A percentile compares a stretch with the other conserved stretches of the same genome.
phyloP scores from a whole-genome alignment of 306 rosid genomes.

The Cucurbita pepo region DNA sequence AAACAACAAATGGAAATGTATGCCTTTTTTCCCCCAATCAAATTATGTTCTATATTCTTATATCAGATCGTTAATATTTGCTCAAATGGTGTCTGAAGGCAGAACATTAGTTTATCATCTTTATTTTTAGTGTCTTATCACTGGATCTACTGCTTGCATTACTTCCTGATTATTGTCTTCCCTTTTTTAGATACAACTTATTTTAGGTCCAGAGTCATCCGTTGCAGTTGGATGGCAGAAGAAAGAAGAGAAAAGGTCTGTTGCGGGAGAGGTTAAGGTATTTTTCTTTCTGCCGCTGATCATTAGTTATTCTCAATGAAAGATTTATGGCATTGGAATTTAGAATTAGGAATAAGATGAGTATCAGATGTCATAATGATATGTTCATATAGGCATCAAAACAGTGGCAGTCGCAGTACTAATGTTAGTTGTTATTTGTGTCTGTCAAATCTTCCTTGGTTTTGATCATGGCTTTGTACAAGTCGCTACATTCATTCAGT shows the following conservation, averaged over 20 bases:
- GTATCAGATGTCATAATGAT: not conserved
- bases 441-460: slow-evolving; percentile 36
- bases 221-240: slow-evolving; percentile 81
- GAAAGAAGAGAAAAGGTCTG: slow-evolving; percentile 59
- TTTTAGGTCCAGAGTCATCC: slow-evolving; percentile 66
- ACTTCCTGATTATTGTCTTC: slow-evolving; percentile 4
- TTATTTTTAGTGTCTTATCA: not conserved
- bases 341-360: not conserved
- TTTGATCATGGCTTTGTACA: slow-evolving; percentile 86
- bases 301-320: slow-evolving; percentile 1
- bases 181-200: slow-evolving; percentile 56
- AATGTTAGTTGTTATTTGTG: slow-evolving; percentile 62
- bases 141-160: not conserved
- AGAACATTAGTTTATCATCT: not conserved
- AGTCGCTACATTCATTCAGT: slow-evolving; percentile 40
- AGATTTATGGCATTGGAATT: not conserved
- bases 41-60: not conserved
- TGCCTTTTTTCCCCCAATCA: slow-evolving; percentile 2
- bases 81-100: not conserved
- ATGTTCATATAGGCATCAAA: not conserved
- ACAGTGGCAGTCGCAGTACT: slow-evolving; percentile 32
- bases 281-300: slow-evolving; percentile 12
- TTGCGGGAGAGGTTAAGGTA: slow-evolving; percentile 87
- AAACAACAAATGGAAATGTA: slow-evolving; percentile 70
- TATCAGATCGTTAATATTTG: not conserved